phyloP scores from a whole-genome alignment of 306 rosid species.

The Arachis hypogaea region DNA sequence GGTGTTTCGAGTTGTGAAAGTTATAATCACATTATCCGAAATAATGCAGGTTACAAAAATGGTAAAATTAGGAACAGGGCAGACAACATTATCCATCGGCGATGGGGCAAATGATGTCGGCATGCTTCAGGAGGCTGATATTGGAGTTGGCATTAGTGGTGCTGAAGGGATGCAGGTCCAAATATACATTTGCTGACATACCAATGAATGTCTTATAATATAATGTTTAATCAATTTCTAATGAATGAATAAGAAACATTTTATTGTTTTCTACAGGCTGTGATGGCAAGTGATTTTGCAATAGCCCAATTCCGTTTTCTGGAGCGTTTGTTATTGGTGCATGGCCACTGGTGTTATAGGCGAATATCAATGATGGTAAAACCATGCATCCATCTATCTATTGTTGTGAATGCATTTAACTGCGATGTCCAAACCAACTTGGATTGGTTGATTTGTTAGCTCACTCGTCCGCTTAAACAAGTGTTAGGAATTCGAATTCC shows the following conservation, averaged over 20 bases:
- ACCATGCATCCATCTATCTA: constrained; percentile 21
- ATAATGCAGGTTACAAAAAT: constrained; percentile 73
- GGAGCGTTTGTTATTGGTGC: constrained; percentile 86
- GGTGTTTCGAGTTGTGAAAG: constrained; percentile 10
- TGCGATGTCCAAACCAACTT: too few relatives aligned
- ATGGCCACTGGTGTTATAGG: constrained; percentile 95
- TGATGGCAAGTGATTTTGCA: constrained; percentile 92
- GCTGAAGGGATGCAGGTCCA: constrained; percentile 94
- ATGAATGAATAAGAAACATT: not conserved
- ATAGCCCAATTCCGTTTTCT: constrained; percentile 79
- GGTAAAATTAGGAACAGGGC: constrained; percentile 75
- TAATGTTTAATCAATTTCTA: constrained; percentile 13
- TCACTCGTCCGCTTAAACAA: too few relatives aligned
- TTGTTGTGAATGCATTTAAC: too few relatives aligned
- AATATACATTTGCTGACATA: constrained; percentile 26
- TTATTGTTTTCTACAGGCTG: constrained; percentile 63
- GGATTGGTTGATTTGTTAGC: too few relatives aligned
- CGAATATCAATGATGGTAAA: constrained; percentile 92
- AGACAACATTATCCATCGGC: constrained; percentile 75
- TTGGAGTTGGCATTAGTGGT: constrained; percentile 94
- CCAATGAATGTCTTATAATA: constrained; percentile 8
- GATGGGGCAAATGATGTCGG: constrained; percentile 98
- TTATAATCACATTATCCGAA: constrained; percentile 33
- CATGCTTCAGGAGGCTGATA: constrained; percentile 95
- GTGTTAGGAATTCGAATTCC: too few relatives aligned